Base-by-base conservation (phyloP, 306 rosid species). In the Adenanthera pavonina region DNA sequence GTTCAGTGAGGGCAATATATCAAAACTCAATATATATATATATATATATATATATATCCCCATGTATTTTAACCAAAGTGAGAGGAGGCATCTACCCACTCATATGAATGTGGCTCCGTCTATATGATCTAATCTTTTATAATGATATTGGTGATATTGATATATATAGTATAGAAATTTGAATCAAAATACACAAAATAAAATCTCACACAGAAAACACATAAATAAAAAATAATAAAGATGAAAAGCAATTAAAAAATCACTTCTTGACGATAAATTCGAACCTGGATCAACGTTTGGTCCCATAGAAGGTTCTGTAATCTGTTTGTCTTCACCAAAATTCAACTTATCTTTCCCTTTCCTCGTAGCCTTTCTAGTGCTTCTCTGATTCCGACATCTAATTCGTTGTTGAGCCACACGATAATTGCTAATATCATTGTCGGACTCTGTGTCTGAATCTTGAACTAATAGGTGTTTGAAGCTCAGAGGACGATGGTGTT, bases 391-490 rank as follows among this genome's bases (percentile, higher is more conserved):
- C 33, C 36, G 16, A 43, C 5, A 43, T 19, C 4, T n/a, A 8
- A 43, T 5, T 68, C 36, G 73, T 0, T 10, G 2, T 0, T 68
- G 53, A 68, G 52, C 52, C n/a, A 48, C 41, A 7, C 0, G 9
- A 15, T 40, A 0, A 14, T 71, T 13, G 3, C 7, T 5, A 30
- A 7, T 43, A 47, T 77, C 77, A 51, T 68, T 41, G 14, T 77
- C 82, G 0, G 78, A 70, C 13, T 82, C 85, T 33, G 85, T 77
- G 13, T 82, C 78, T 6, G 85, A 82, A 77, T 82, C 75, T 15
- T 65, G 79, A 5, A 16, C 41, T 4, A 77, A 10, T 40, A 83
- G 46, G 19, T 83, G 86, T 0, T 77, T 56, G 20, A 7, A 7
- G 17, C 7, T 16, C 33, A 72, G 15, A n/a, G 85, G 82, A 71